These are phyloP conservation scores for Cladosporium sp. DNA, from an alignment of 2,329 filamentous ascomycete genomes.

Conservation along the genomic window DNA sequence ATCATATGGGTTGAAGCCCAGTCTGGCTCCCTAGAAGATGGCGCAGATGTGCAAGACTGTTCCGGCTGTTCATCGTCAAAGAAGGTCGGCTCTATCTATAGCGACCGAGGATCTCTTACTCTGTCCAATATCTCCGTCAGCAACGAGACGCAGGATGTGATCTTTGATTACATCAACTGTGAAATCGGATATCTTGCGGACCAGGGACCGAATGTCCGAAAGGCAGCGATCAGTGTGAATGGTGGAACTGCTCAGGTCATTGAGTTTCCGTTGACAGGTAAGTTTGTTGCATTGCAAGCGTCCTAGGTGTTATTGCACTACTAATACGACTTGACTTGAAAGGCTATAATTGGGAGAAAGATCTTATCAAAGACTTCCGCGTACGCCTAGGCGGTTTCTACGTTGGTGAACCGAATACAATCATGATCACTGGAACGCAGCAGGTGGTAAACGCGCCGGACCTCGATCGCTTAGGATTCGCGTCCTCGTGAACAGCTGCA, in stretches of 20 bases:
- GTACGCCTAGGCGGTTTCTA: constrained; percentile 25
- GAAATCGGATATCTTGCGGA: constrained; percentile 33
- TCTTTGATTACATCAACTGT: constrained; percentile 37
- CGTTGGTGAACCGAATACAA: constrained; percentile 19
- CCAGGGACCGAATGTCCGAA: constrained; percentile 31
- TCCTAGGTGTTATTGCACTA: not conserved
- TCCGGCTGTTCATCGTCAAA: constrained; percentile 28
- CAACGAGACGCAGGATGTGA: constrained; percentile 28
- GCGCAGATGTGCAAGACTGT: constrained; percentile 26
- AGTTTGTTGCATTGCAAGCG: not conserved
- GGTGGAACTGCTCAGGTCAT: constrained; percentile 30
- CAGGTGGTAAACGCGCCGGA: constrained; percentile 24
- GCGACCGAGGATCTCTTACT: constrained; percentile 20
- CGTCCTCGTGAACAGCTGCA: no score
- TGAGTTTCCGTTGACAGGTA: constrained; percentile 32
- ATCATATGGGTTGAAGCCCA: constrained; percentile 29
- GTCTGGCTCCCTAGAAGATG: constrained; percentile 27
- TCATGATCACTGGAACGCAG: constrained; percentile 20
- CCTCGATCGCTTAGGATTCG: constrained; percentile 23
- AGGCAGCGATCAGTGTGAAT: constrained; percentile 35
- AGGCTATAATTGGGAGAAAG: constrained; percentile 35
- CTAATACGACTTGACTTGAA: not conserved
- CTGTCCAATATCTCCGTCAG: constrained; percentile 26
- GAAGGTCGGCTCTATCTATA: constrained; percentile 31
- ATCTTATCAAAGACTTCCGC: constrained; percentile 20